Base-by-base conservation (phyloP, 768 basidiomycete genomes). In the Leccinellum rugosiceps region DNA sequence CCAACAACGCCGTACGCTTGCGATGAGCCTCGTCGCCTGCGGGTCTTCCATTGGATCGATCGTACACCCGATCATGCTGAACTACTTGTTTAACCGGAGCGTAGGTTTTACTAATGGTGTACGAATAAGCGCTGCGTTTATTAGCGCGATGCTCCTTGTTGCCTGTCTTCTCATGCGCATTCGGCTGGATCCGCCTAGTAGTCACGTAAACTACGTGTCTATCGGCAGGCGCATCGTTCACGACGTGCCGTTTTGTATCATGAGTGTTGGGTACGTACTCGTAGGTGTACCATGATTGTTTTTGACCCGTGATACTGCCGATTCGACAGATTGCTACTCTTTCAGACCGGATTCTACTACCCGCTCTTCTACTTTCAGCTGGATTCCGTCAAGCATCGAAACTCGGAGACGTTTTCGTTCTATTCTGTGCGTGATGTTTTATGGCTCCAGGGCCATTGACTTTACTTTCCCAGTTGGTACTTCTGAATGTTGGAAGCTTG, bases 401-500 rank as follows among this genome's bases (percentile, higher is more conserved):
- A 50, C 14, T 50, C 49, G 19, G 49, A 50, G 19, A 50, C 49
- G 13, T 68, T 85, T 6, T 80, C 83, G 0, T 84, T 85, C 58
- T 83, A 84, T 60, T 77, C 76, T 31, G 83, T 83, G 53, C 17
- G 68, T 49, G 23, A 49, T 21, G 7, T 1, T 1, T 21, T 50
- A 31, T 15, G 32, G 6, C 49, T 13, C 4, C 13, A 3, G 4
- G 9, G 11, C 21, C 13, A 23, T 50, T 50, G 10, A 50, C 14
- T 31, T 50, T 21, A 32, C 49, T 13, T 30, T 31, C 30, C 13
- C 55, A 82, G 77, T 67, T 84, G 28, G 74, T 79, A 0, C 77
- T 86, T 21, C 61, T 84, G 26, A 85, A 84, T 63, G 81, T 72
- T 1, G 70, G 76, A 6, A 79, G 77, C 48, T 67, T 80, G 15